Evolutionary conservation across 2,329 filamentous ascomycete species (phyloP), one percentile per base, ranked within the genome.

Genomic region (Epichloe scottii): DNA sequence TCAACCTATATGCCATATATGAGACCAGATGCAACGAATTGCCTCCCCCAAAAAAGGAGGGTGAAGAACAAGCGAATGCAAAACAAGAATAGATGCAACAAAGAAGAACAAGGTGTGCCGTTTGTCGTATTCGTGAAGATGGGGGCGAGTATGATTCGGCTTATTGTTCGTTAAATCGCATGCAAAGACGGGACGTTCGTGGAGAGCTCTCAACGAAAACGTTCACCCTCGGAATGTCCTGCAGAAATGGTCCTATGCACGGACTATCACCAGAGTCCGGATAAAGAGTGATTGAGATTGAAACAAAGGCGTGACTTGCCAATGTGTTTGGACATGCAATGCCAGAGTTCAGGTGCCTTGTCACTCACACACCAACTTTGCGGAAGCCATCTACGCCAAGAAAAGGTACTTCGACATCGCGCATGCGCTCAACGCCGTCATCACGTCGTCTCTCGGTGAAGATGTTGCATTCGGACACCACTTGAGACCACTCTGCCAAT

Each of bases 391-490:
- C 70, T 2, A 72, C 64, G 14, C 63, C 63, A 3, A 73, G 64
- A 17, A 64, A 58, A 1, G 69, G 71, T 3, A 73, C 68, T 65
- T 91, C 87, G 41, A 91, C 81, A 42, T 83, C 79, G 57, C 71
- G 73, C 53, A 88, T 76, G 0, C 72, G 71, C 2, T 78, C 74
- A 10, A 89, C 78, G 43, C 87, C 87, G 62, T 93, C 87, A 45
- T 81, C 80, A 48, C 82, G 81, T 50, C 87, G 77, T 44, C 87
- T 75, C 53, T 91, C 86, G 34, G 89, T 80, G 65, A 91, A 93
- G 60, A 81, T 87, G 67, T 90, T 88, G 69, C 82, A 88, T 63
- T 93, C 87, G 51, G 79, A 78, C 15, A 89, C 80, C 19, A 91
- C 78, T 17, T 87, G 70, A 19, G 76, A 74, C 87, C 87, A 93